Percentiles rank a stretch among this genome's conserved stretches.
Evolutionary conservation across 768 basidiomycete species (phyloP).

Genomic region (Suillus subalutaceus): DNA sequence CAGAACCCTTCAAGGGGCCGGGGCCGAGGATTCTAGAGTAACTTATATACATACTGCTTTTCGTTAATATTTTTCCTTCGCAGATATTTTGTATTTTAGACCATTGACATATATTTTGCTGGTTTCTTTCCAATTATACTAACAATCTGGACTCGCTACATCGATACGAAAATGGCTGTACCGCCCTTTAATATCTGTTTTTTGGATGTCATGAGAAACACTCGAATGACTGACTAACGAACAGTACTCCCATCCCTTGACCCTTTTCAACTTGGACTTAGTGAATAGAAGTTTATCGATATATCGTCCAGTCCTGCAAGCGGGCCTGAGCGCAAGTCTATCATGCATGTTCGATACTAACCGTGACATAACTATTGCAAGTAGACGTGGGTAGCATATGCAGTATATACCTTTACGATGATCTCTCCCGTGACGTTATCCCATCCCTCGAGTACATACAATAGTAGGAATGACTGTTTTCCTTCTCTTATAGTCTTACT

Average conservation of each 20-base stretch:
- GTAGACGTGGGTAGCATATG: too few species aligned
- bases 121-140: conserved; percentile 11
- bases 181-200: neutral
- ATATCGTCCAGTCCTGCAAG: too few species aligned
- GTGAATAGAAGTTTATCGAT: too few species aligned
- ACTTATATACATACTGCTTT: conserved; percentile 27
- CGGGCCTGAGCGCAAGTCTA: too few species aligned
- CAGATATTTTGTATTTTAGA: conserved; percentile 11
- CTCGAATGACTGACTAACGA: neutral
- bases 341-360: too few species aligned
- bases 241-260: too few species aligned
- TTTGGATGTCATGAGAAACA: neutral
- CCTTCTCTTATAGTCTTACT: neutral
- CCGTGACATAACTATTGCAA: too few species aligned
- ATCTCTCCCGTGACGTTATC: neutral
- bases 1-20: conserved; percentile 44
- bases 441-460: neutral
- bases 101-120: conserved; percentile 15
- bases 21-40: conserved; percentile 53
- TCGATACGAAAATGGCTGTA: neutral
- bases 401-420: neutral
- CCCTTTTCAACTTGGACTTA: too few species aligned
- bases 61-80: conserved; percentile 10
- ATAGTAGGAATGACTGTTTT: neutral
- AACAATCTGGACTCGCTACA: conserved; percentile 20